Conservation (phyloP, 2,329 filamentous ascomycete genomes). For the Pleomassaria siparia region DNA sequence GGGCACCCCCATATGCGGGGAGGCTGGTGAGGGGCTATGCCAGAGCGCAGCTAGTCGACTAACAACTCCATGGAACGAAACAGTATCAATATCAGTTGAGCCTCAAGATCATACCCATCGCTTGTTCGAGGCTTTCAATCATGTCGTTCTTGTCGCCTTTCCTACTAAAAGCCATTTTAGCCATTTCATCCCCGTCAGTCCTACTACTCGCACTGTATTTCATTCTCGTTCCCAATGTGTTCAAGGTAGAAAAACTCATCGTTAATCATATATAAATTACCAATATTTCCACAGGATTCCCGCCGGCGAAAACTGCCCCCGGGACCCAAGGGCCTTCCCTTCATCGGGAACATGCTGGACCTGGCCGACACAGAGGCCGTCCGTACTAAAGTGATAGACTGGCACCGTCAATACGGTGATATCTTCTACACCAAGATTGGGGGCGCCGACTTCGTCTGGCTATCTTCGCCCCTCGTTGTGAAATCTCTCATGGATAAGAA, state of each 20-base stretch:
- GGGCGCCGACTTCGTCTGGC: slow-evolving; percentile 45
- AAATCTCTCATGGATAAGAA: slow-evolving; percentile 59
- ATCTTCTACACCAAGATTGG: slow-evolving; percentile 46
- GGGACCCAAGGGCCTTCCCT: slow-evolving; percentile 43
- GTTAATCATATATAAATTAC: background rate
- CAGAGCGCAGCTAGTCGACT: background rate
- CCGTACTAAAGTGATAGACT: slow-evolving; percentile 33
- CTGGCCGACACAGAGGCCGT: slow-evolving; percentile 38
- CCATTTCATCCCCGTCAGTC: slow-evolving; percentile 19
- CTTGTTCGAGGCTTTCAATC: background rate
- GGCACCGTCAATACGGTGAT: slow-evolving; percentile 42
- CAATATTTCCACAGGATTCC: slow-evolving; percentile 22
- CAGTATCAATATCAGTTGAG: background rate
- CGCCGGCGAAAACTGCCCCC: slow-evolving; percentile 41
- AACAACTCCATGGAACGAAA: background rate
- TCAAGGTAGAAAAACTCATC: slow-evolving; percentile 22
- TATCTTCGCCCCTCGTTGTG: slow-evolving; percentile 51
- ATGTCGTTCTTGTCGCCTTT: slow-evolving; percentile 6
- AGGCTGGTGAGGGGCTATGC: background rate
- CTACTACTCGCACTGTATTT: slow-evolving; percentile 29
- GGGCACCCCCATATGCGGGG: background rate
- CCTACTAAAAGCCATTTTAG: slow-evolving; percentile 15
- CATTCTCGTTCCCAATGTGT: slow-evolving; percentile 30
- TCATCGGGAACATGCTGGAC: slow-evolving; percentile 44
- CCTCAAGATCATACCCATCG: background rate